Evolutionary conservation across 2,329 filamentous ascomycete species (phyloP).

Genomic region (Fusarium praegraminearum): DNA sequence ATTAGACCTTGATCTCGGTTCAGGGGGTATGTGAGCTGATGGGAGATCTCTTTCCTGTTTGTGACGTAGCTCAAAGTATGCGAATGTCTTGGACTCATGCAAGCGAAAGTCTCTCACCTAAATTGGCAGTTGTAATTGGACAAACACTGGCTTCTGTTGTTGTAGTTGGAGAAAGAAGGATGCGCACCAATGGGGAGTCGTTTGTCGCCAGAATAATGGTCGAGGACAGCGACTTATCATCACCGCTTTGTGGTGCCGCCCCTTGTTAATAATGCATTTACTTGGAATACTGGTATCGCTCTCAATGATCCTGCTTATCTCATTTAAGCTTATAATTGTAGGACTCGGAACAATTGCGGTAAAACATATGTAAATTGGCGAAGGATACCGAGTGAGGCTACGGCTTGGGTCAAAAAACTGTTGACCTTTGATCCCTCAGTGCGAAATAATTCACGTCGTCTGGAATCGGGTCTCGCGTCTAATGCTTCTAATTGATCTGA

Average conservation of each 20-base stretch:
- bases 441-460: too few relatives aligned
- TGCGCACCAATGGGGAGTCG: conserved; percentile 18
- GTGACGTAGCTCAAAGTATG: not conserved
- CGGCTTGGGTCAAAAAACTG: too few relatives aligned
- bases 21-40: not conserved
- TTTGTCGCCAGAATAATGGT: not conserved
- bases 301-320: not conserved
- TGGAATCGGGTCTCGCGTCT: too few relatives aligned
- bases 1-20: not conserved
- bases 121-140: not conserved
- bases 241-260: not conserved
- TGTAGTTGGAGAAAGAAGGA: not conserved
- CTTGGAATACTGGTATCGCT: not conserved
- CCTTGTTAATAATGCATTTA: not conserved
- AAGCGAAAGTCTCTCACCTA: not conserved
- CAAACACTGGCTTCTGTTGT: not conserved
- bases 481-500: too few relatives aligned
- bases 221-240: not conserved
- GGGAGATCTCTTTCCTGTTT: conserved; percentile 19
- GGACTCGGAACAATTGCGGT: too few relatives aligned
- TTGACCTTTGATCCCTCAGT: too few relatives aligned
- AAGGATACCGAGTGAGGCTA: too few relatives aligned
- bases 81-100: conserved; percentile 1
- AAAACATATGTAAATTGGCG: too few relatives aligned
- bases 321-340: too few relatives aligned